Conservation (phyloP, 345 rosid species). For the Boechera divaricarpa region DNA sequence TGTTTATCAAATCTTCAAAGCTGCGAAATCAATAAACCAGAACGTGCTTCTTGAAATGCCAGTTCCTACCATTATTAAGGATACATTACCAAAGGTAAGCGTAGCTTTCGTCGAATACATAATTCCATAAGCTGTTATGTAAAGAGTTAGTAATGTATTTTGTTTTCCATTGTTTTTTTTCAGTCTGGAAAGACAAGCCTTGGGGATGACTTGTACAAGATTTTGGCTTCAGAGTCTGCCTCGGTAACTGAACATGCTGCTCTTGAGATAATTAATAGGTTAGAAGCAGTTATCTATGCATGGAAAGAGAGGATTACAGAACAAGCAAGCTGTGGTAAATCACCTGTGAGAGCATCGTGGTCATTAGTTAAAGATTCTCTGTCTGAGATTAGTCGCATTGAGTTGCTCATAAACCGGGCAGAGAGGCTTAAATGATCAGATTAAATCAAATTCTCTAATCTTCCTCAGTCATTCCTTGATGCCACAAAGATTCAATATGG, state of each 20-base stretch:
- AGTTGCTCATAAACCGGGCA: conserved; percentile 56
- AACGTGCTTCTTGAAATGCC: conserved; percentile 84
- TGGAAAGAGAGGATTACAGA: conserved; percentile 69
- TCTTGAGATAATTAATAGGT: conserved; percentile 61
- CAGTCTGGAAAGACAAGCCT: conserved; percentile 83
- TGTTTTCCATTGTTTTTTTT: conserved; percentile 1
- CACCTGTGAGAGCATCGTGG: conserved; percentile 60
- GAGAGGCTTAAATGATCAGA: conserved; percentile 52
- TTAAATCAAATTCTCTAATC: conserved; percentile 69
- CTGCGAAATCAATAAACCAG: conserved; percentile 80
- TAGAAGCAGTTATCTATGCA: conserved; percentile 68
- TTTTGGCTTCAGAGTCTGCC: conserved; percentile 53
- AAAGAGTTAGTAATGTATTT: background rate
- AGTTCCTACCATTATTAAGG: conserved; percentile 64
- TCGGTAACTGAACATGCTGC: conserved; percentile 63
- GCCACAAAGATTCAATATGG: conserved; percentile 77
- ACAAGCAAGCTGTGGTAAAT: conserved; percentile 48
- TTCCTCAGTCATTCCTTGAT: conserved; percentile 78
- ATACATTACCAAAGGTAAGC: conserved; percentile 72
- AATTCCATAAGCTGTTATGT: background rate
- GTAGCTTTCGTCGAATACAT: background rate
- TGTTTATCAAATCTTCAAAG: conserved; percentile 90
- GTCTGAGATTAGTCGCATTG: conserved; percentile 61
- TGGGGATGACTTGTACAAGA: conserved; percentile 69
- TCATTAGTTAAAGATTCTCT: conserved; percentile 61